Base-by-base conservation (phyloP, 2,329 filamentous ascomycete species). In the Colletotrichum camelliae region DNA sequence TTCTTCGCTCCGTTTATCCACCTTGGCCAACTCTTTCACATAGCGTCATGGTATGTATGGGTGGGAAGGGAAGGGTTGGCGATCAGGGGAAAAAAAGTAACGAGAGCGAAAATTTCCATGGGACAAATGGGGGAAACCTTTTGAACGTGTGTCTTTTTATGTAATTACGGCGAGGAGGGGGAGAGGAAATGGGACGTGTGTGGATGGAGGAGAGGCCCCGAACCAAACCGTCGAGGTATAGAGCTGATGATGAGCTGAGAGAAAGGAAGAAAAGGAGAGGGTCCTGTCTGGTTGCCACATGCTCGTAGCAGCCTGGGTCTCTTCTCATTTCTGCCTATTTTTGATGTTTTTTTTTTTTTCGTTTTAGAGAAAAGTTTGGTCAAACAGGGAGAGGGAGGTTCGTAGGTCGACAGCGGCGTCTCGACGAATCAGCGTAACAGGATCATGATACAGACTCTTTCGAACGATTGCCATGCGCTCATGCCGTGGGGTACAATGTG, bases 361-460 rank as follows among this genome's bases (percentile, higher is more conserved):
- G 43, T 52, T 52, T 52, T 52, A 52, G 43, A 52, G 70, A 31
- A 18, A 39, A 67, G 35, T 21, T 62, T 29, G 58, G 33, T 35
- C 29, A 33, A 37, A 60, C 43, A 29, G 29, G 24, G 29, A 61
- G 16, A 27, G 24, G 21, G 37, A n/a, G 6, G 13, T 33, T 70
- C 33, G 18, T 64, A 70, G 21, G 15, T 27, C 9, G 21, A 29
- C 24, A 37, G 21, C 27, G 55, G 39, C 33, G 18, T 58, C 31
- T 58, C 55, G 58, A 35, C 57, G 71, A 74, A 70, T 55, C 71
- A 43, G 66, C 57, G 71, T 64, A 70, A 73, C 57, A 43, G 69
- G 66, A 67, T 72, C 52, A 66, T n/a, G 48, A 61, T 57, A 79
- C 82, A 88, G 66, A 89, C 84, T 33, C 83, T 18, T 70, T 29